These are phyloP conservation scores for Gymnopus androsaceus DNA, from an alignment of 1,284 basidiomycete genomes.

Conservation along the genomic window DNA sequence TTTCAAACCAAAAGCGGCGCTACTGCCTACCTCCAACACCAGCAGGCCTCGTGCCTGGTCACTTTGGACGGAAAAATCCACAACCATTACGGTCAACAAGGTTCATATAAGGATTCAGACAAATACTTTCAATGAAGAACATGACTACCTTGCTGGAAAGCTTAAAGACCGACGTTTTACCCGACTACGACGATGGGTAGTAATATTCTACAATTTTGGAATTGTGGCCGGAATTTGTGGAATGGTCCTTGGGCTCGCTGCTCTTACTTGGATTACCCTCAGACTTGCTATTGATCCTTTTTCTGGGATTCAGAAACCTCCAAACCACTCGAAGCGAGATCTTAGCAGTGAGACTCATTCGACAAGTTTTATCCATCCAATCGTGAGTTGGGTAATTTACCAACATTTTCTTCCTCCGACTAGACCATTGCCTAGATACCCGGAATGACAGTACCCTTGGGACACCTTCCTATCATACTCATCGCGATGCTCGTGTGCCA, in stretches of 20 bases:
- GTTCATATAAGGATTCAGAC: slow-evolving; percentile 55
- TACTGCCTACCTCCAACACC: neutral
- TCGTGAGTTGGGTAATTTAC: slow-evolving; percentile 39
- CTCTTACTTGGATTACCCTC: slow-evolving; percentile 40
- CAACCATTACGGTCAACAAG: slow-evolving; percentile 23
- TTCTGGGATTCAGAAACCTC: slow-evolving; percentile 17
- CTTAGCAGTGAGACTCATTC: neutral
- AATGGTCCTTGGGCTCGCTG: slow-evolving; percentile 44
- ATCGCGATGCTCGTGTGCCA: slow-evolving; percentile 60
- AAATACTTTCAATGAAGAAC: slow-evolving; percentile 50
- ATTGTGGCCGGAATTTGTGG: slow-evolving; percentile 49
- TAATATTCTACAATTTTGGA: slow-evolving; percentile 52
- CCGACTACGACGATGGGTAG: slow-evolving; percentile 29
- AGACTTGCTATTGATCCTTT: slow-evolving; percentile 16
- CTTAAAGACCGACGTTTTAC: slow-evolving; percentile 29
- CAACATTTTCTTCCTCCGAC: neutral
- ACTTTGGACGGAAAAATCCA: neutral
- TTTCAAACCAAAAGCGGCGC: neutral
- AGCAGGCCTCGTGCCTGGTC: neutral
- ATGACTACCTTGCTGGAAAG: slow-evolving; percentile 43
- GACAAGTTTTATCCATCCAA: slow-evolving; percentile 31
- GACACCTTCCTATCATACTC: slow-evolving; percentile 61
- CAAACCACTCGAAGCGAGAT: slow-evolving; percentile 2
- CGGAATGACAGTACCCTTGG: slow-evolving; percentile 71
- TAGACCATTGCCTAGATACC: slow-evolving; percentile 55